A percentile compares a stretch with the other conserved stretches of the same genome.
Conservation (phyloP, 2,329 filamentous ascomycete genomes). For the Phialocephala sp. region DNA sequence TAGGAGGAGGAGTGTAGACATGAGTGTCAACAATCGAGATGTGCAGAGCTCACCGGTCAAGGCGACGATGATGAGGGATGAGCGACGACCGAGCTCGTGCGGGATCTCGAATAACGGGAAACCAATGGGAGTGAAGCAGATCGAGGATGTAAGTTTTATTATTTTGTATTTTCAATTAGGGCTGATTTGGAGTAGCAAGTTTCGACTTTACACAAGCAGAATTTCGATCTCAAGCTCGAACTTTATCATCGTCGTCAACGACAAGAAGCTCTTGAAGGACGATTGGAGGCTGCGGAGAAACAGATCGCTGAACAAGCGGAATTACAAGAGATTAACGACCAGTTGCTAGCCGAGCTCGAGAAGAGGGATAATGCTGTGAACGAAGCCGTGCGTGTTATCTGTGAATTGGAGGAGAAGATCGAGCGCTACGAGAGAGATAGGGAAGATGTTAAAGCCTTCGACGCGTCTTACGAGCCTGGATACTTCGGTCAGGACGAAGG, state of each 20-base stretch:
- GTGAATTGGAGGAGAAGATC: conserved; percentile 65
- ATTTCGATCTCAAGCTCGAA: conserved; percentile 78
- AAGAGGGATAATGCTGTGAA: conserved; percentile 73
- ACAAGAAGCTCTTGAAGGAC: conserved; percentile 63
- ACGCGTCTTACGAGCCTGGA: conserved; percentile 42
- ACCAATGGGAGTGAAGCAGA: conserved; percentile 68
- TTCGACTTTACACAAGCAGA: conserved; percentile 74
- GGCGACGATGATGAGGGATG: conserved; percentile 30
- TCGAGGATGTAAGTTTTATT: conserved; percentile 62
- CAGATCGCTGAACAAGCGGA: conserved; percentile 50
- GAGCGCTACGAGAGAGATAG: conserved; percentile 60
- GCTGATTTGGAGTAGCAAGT: conserved; percentile 55
- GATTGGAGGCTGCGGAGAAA: conserved; percentile 58
- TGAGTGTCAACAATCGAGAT: conserved; percentile 26
- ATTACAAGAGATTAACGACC: conserved; percentile 62
- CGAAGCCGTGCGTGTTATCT: conserved; percentile 73
- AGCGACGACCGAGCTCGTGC: conserved; percentile 40
- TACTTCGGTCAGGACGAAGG: conserved; percentile 33
- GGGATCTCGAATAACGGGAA: conserved; percentile 45
- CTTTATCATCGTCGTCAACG: conserved; percentile 71
- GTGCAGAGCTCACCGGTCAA: conserved; percentile 42
- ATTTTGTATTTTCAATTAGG: conserved; percentile 1
- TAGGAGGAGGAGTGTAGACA: conserved; percentile 35
- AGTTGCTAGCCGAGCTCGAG: conserved; percentile 64
- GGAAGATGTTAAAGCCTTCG: conserved; percentile 57